Conservation (phyloP, 2,329 filamentous ascomycete species). For the Lecanosticta acicola region DNA sequence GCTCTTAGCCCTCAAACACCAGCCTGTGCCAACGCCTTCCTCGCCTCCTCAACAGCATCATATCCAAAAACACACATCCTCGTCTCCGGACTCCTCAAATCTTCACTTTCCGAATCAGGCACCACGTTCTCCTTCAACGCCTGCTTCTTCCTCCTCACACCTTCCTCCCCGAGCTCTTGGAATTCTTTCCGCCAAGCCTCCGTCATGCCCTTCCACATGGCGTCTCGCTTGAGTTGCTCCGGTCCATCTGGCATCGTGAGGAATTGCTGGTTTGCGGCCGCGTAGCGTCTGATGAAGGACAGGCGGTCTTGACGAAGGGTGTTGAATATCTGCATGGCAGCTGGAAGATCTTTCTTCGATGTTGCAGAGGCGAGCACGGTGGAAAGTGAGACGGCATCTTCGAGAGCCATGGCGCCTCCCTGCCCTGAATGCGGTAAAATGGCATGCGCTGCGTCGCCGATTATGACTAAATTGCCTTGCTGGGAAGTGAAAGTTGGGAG, state of each 20-base stretch:
- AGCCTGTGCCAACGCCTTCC: no score
- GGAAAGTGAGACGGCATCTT: no score
- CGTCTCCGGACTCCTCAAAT: constrained; percentile 7
- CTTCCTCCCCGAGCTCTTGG: constrained; percentile 6
- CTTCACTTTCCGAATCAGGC: constrained; percentile 3
- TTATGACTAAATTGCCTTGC: no score
- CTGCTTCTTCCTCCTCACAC: constrained; percentile 1
- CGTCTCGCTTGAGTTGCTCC: constrained; percentile 3
- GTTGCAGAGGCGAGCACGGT: no score
- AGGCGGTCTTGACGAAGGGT: constrained; percentile 3
- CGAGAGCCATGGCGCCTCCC: no score
- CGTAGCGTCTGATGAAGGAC: neutral
- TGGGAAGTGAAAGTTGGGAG: no score
- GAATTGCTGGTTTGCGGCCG: constrained; percentile 4
- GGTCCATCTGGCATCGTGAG: constrained; percentile 5
- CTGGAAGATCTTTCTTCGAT: no score
- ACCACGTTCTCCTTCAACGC: neutral
- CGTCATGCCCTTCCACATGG: constrained; percentile 7
- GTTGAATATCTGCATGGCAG: no score
- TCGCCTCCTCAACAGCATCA: no score
- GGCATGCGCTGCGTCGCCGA: no score
- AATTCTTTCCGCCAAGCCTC: constrained; percentile 9
- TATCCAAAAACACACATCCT: constrained; percentile 9
- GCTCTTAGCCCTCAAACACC: no score
- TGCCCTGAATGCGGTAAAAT: no score